Base-by-base conservation (phyloP, 108 stramenopile genomes). In the Cyclotella atomus region DNA sequence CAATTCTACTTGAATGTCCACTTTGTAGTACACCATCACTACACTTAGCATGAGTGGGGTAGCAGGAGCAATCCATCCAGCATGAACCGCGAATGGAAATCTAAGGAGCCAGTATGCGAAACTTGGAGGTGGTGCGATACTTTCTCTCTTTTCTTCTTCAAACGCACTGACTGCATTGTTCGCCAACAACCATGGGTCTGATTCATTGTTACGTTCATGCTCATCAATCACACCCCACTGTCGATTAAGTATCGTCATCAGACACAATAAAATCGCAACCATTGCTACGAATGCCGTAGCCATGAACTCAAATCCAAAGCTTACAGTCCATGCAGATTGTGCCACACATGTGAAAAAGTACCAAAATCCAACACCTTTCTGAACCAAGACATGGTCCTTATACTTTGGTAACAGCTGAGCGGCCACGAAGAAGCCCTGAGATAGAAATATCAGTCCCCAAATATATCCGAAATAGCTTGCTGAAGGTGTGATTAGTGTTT, bases 401-500 rank as follows among this genome's bases (percentile, higher is more conserved):
- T 49, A 77, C 8, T 41, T 19, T 8, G 76, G 71, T 28, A 81
- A 0, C n/a, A 87, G 17, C 59, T 91, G 94, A 12, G 68, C 75
- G 3, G 87, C 65, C 20, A 77, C 82, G 60, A 88, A 95, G 15
- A 91, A 68, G 19, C 86, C 81, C 67, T 93, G 84, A 1, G 70
- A 71, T 27, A 85, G 62, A 71, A 90, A 95, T 20, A 95, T 93
- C 20, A 92, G 45, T 2, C 85, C 87, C 94, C 94, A 95, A 71
- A 93, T 93, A n/a, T 76, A 84, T 20, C 80, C 76, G 68, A 91
- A 89, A 53, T 89, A 87, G 36, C 32, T 67, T 0, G 78, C 79
- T 28, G 68, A 65, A 10, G 94, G 94, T 16, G 94, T 95, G 21
- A 95, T 83, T 52, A 95, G 76, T 0, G 94, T 93, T 78, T 91